These are phyloP conservation scores for Jamesozyma lodderae DNA, from an alignment of 805 yeast genomes.

Conservation along the genomic window DNA sequence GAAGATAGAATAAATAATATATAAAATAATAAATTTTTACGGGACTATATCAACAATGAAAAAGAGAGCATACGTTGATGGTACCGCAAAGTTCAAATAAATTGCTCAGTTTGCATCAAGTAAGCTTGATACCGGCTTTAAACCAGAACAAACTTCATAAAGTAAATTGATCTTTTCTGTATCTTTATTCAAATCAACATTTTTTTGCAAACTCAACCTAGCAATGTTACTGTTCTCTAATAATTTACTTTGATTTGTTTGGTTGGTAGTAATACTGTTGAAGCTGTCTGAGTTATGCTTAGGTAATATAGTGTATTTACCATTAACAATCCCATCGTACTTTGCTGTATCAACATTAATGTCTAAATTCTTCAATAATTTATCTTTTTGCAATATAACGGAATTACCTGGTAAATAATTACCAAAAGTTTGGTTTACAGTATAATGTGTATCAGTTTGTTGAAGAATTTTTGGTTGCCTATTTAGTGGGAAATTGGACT, in stretches of 20 bases:
- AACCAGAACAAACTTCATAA: slow-evolving; percentile 27
- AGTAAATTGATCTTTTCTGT: slow-evolving; percentile 13
- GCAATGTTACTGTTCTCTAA: slow-evolving; percentile 17
- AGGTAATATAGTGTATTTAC: slow-evolving; percentile 15
- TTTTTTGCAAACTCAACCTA: slow-evolving; percentile 19
- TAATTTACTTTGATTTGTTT: slow-evolving; percentile 11
- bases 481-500: slow-evolving; percentile 20
- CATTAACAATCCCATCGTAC: slow-evolving; percentile 14
- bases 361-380: slow-evolving; percentile 16
- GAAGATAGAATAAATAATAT: slow-evolving; percentile 1
- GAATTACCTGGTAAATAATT: slow-evolving; percentile 54
- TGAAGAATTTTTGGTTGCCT: slow-evolving; percentile 16
- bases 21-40: background rate
- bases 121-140: slow-evolving; percentile 22
- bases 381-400: slow-evolving; percentile 18
- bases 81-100: too few relatives aligned
- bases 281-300: slow-evolving; percentile 9
- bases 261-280: slow-evolving; percentile 12
- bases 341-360: slow-evolving; percentile 9
- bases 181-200: slow-evolving; percentile 8
- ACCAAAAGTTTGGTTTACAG: slow-evolving; percentile 46
- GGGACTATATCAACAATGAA: too few relatives aligned
- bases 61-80: too few relatives aligned
- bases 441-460: slow-evolving; percentile 33
- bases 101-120: slow-evolving; percentile 1